Evolutionary conservation across 2,329 filamentous ascomycete genomes (phyloP).

Genomic region (Botrytis galanthina): DNA sequence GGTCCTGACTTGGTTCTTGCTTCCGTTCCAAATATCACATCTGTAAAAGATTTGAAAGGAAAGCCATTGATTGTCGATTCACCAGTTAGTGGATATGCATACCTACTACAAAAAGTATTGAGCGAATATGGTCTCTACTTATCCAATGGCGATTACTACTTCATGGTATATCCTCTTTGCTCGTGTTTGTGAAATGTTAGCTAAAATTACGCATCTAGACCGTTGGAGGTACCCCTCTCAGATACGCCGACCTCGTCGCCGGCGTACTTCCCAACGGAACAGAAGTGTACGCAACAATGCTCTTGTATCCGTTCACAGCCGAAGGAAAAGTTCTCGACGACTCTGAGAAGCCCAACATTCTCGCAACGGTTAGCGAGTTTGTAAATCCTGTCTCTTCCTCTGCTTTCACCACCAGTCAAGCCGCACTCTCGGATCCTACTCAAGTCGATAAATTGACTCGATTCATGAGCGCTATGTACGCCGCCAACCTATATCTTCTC

Average conservation of each 20-base stretch:
- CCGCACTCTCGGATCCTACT: constrained; percentile 22
- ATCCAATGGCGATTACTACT: neutral
- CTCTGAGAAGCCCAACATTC: constrained; percentile 23
- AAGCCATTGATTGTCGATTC: constrained; percentile 37
- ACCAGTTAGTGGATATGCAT: constrained; percentile 36
- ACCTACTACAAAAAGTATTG: constrained; percentile 29
- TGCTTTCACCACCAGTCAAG: constrained; percentile 32
- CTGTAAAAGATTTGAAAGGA: constrained; percentile 30
- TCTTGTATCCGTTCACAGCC: constrained; percentile 37
- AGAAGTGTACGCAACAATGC: constrained; percentile 37
- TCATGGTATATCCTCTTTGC: too few relatives aligned
- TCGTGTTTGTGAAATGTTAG: too few relatives aligned
- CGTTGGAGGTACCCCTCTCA: neutral
- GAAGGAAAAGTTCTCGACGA: constrained; percentile 25
- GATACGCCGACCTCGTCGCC: constrained; percentile 34
- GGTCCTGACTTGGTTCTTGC: constrained; percentile 38
- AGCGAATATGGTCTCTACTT: constrained; percentile 27
- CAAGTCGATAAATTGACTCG: constrained; percentile 25
- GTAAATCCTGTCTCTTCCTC: constrained; percentile 17
- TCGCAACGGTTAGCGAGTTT: too few relatives aligned
- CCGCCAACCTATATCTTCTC: constrained; percentile 35
- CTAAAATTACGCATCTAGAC: too few relatives aligned
- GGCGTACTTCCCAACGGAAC: constrained; percentile 35
- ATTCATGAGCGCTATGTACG: constrained; percentile 36
- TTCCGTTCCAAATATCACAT: constrained; percentile 33